These are phyloP conservation scores for Cryptomeria japonica DNA, from an alignment of 75 land plant genomes.

Conservation along the genomic window DNA sequence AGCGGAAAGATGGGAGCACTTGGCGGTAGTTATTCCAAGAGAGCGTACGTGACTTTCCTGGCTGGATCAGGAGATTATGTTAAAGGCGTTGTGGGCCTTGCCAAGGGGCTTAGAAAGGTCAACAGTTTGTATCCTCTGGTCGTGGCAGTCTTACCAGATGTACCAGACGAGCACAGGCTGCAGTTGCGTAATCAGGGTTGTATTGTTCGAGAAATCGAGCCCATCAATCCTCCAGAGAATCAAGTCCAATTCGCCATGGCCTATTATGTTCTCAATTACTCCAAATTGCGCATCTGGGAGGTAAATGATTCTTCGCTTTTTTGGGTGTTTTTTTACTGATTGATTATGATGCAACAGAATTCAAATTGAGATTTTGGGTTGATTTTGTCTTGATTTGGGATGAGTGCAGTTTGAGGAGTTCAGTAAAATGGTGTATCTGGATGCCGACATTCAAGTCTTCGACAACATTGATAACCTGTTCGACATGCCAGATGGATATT, in stretches of 20 bases:
- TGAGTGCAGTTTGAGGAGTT: constrained; percentile 49
- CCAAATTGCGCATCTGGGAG: constrained; percentile 56
- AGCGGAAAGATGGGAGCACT: constrained; percentile 9
- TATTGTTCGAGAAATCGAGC: constrained; percentile 39
- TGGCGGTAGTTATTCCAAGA: constrained; percentile 16
- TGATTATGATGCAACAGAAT: too few relatives aligned
- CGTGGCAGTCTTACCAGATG: constrained; percentile 55
- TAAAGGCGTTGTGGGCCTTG: constrained; percentile 54
- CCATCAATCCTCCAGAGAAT: constrained; percentile 43
- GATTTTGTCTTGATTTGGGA: too few relatives aligned
- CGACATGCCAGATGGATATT: constrained; percentile 35
- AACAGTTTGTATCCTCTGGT: constrained; percentile 38
- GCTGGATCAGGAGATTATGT: constrained; percentile 51
- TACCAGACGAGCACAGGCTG: constrained; percentile 43
- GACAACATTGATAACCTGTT: constrained; percentile 64
- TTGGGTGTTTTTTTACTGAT: not conserved
- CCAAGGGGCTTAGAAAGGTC: constrained; percentile 44
- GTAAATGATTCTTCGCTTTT: constrained; percentile 10
- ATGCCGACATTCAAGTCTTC: constrained; percentile 61
- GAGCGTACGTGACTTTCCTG: constrained; percentile 55
- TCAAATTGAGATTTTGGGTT: too few relatives aligned
- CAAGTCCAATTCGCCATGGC: constrained; percentile 58
- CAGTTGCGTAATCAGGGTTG: constrained; percentile 40
- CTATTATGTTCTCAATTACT: constrained; percentile 54
- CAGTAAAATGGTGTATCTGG: constrained; percentile 55